A percentile compares a stretch with the other conserved stretches of the same genome.
Conservation (phyloP, 345 rosid genomes). For the Gossypium mustelinum region DNA sequence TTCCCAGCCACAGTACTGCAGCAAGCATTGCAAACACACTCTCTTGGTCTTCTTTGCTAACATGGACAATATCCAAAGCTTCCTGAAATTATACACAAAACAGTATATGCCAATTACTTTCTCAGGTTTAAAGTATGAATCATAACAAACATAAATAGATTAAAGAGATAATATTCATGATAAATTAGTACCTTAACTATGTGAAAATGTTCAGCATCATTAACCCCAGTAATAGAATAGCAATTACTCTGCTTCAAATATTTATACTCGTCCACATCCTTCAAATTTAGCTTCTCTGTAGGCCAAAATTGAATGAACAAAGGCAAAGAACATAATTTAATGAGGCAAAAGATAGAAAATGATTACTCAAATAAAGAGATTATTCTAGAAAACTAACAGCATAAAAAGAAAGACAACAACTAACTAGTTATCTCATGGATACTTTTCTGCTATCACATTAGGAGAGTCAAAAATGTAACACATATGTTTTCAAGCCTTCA, state of each 20-base stretch:
- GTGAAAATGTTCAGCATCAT: slow-evolving; percentile 70
- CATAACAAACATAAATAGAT: slow-evolving; percentile 8
- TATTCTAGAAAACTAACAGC: background rate
- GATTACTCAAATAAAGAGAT: slow-evolving; percentile 8
- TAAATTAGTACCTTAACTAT: slow-evolving; percentile 53
- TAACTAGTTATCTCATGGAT: slow-evolving; percentile 9
- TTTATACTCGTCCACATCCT: slow-evolving; percentile 64
- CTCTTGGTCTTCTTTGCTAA: slow-evolving; percentile 92
- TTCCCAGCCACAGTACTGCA: slow-evolving; percentile 97
- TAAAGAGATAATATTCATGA: slow-evolving; percentile 1
- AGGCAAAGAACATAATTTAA: background rate
- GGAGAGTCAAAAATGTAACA: background rate
- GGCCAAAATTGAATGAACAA: slow-evolving; percentile 16
- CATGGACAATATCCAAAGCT: slow-evolving; percentile 93
- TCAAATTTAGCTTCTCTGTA: slow-evolving; percentile 82
- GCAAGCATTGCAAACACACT: slow-evolving; percentile 94
- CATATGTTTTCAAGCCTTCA: background rate
- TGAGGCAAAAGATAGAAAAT: background rate
- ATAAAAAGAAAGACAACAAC: slow-evolving; percentile 6
- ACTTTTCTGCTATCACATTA: background rate
- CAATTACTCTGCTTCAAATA: slow-evolving; percentile 91
- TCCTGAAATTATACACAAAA: slow-evolving; percentile 50
- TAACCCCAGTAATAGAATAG: slow-evolving; percentile 68
- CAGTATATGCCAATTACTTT: slow-evolving; percentile 9
- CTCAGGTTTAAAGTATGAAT: slow-evolving; percentile 3